Base-by-base conservation (phyloP, 2,329 filamentous ascomycete genomes). In the Alternaria atra region DNA sequence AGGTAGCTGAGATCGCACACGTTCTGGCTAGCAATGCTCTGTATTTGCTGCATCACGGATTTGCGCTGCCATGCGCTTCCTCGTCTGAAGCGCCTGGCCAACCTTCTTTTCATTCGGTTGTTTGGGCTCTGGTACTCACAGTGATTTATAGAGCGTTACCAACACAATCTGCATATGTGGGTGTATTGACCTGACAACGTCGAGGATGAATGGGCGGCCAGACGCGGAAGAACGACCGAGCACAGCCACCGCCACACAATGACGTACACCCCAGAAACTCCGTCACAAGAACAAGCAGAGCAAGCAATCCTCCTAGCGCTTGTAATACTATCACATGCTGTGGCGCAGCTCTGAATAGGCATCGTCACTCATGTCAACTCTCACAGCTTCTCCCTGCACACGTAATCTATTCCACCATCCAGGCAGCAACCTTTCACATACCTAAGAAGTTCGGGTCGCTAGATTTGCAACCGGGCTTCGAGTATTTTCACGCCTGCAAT, bases 351-450 rank as follows among this genome's bases (percentile, higher is more conserved):
- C 6, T 27, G 13, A 43, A 30, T 50, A 61, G 44, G 60, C 67
- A 65, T 70, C 68, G 63, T 75, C 68, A 67, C 63, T 65, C 53
- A 40, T 40, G 46, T 52, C 6, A 29, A 52, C 25, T 42, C 20
- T 29, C 6, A 60, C 48, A 54, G 52, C 53, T 37, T 51, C 44
- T 47, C 7, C 3, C 43, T 44, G 59, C 57, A 69, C 63, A 66
- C 69, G 66, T 71, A 71, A 47, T 32, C 60, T 54, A 61, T 47
- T 60, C 57, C 58, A 32, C 44, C 43, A 44, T 58, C 71, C 64
- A 77, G 74, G 74, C 73, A 74, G 64, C 74, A 77, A 69, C 69
- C 58, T 75, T 67, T 50, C 47, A 65, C 65, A 55, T 61, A 47
- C 12, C 20, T 42, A 25, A 4, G 5, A 25, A 25, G 12, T 27